Percentiles rank a stretch among this genome's conserved stretches.
Conservation (phyloP, 345 rosid species). For the Odontarrhena argentea region DNA sequence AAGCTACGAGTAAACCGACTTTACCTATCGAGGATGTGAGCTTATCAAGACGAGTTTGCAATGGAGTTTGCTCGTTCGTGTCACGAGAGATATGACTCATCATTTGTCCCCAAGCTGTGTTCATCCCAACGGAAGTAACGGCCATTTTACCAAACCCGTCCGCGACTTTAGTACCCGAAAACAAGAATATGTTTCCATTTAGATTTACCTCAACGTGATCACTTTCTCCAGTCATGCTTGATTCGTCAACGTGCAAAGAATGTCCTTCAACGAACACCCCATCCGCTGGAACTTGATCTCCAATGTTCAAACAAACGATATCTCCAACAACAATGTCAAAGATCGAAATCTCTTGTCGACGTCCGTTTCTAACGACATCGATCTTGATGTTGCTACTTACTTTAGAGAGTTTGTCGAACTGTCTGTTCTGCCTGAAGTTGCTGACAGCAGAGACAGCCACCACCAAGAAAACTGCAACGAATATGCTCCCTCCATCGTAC, state of each 20-base stretch:
- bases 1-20: slow-evolving; percentile 63
- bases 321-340: slow-evolving; percentile 75
- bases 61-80: slow-evolving; percentile 58
- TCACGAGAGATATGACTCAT: slow-evolving; percentile 60
- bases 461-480: slow-evolving; percentile 58
- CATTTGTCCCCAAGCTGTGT: slow-evolving; percentile 76
- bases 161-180: slow-evolving; percentile 61
- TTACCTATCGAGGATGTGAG: slow-evolving; percentile 67
- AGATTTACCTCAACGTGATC: slow-evolving; percentile 46
- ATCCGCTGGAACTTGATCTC: slow-evolving; percentile 74
- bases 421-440: slow-evolving; percentile 54
- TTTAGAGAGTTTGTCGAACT: slow-evolving; percentile 55
- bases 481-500: slow-evolving; percentile 75
- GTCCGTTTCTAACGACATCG: slow-evolving; percentile 53
- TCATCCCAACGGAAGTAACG: slow-evolving; percentile 72
- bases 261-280: slow-evolving; percentile 58
- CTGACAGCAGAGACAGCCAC: slow-evolving; percentile 57
- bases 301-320: slow-evolving; percentile 55
- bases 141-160: slow-evolving; percentile 65
- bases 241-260: slow-evolving; percentile 59
- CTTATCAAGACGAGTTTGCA: slow-evolving; percentile 66
- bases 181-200: slow-evolving; percentile 52
- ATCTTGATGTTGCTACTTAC: slow-evolving; percentile 57
- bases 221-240: slow-evolving; percentile 72
- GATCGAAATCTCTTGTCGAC: slow-evolving; percentile 51